Evolutionary conservation across 495 filamentous ascomycete species (phyloP).

Genomic region (Talaromyces nanjingensis): DNA sequence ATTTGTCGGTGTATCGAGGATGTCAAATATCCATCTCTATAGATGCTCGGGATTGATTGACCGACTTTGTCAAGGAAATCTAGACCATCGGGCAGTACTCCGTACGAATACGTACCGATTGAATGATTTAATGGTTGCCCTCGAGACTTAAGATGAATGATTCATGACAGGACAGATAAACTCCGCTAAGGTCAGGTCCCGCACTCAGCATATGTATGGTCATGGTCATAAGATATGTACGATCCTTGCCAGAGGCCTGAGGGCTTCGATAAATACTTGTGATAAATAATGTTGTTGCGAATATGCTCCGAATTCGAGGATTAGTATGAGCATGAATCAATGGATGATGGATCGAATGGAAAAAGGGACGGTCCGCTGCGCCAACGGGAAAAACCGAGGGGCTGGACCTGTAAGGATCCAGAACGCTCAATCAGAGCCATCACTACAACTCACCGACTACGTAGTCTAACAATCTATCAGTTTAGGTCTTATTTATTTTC

Average conservation of each 20-base stretch:
- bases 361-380: slow-evolving; percentile 4
- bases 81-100: background rate
- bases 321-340: background rate
- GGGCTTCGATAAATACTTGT: background rate
- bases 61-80: background rate
- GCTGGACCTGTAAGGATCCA: background rate
- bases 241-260: background rate
- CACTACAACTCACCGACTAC: background rate
- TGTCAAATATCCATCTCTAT: background rate
- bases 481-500: background rate
- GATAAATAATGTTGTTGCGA: background rate
- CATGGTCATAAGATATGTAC: background rate
- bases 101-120: background rate
- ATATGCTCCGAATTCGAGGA: background rate
- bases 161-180: background rate
- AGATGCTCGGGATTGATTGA: background rate
- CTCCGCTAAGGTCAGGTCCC: slow-evolving; percentile 9
- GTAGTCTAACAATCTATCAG: background rate
- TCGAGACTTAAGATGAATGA: background rate
- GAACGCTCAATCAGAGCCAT: background rate
- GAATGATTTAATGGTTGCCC: background rate
- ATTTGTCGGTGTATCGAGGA: background rate
- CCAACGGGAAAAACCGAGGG: slow-evolving; percentile 1
- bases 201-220: background rate
- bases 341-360: background rate